phyloP scores from a whole-genome alignment of 2,329 filamentous ascomycete species.

The Aspergillus arachidicola region DNA sequence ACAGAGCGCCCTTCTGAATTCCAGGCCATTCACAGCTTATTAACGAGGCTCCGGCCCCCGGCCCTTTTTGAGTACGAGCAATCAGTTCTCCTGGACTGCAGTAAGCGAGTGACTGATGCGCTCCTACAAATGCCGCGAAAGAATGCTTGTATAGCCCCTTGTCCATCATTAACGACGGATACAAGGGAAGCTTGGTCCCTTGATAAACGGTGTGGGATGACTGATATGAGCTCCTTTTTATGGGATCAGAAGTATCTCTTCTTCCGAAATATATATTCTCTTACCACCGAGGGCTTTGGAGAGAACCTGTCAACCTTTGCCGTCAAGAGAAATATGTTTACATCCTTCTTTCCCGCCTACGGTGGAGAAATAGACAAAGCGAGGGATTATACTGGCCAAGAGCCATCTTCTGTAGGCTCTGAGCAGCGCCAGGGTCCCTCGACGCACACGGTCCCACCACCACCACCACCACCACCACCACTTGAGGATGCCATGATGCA shows the following conservation, averaged over 20 bases:
- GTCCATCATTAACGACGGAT: background rate
- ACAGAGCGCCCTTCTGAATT: conserved; percentile 6
- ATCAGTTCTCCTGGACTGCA: conserved; percentile 1
- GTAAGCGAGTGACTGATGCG: conserved; percentile 1
- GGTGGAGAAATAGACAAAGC: no score
- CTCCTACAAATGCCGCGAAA: background rate
- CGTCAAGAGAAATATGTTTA: conserved; percentile 5
- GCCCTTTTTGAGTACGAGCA: conserved; percentile 13
- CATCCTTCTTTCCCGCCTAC: background rate
- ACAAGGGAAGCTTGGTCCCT: conserved; percentile 4
- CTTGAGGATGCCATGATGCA: no score
- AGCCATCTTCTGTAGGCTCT: no score
- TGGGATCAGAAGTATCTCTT: conserved; percentile 19
- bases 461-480: no score
- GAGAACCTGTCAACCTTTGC: conserved; percentile 3
- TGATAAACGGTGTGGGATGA: conserved; percentile 17
- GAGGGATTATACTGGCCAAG: no score
- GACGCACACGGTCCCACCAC: no score
- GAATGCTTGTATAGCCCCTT: no score
- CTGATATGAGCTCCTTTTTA: conserved; percentile 13
- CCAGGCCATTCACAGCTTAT: conserved; percentile 10
- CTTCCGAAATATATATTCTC: conserved; percentile 15
- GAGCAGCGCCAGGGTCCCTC: no score
- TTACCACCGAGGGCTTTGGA: background rate
- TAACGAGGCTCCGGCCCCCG: conserved; percentile 13